These are phyloP conservation scores for Macrophomina phaseolina DNA, from an alignment of 2,329 filamentous ascomycete genomes.

Conservation along the genomic window DNA sequence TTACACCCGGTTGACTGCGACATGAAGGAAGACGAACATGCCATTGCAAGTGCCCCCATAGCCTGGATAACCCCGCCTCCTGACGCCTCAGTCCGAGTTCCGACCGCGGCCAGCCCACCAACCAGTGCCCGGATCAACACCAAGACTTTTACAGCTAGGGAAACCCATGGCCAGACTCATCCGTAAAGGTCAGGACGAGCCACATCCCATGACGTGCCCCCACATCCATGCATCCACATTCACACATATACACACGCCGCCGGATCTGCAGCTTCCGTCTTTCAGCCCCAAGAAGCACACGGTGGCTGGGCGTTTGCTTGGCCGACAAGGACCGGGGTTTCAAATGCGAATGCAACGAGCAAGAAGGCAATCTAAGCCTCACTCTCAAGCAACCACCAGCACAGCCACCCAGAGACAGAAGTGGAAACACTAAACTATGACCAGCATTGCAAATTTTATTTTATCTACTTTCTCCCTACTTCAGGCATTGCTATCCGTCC, in stretches of 20 bases:
- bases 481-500: not conserved
- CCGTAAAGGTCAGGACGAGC: not conserved
- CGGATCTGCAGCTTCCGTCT: not conserved
- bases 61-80: no score
- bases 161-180: no score
- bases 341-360: not conserved
- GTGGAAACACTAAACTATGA: not conserved
- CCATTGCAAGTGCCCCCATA: no score
- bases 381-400: not conserved
- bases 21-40: no score
- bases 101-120: no score
- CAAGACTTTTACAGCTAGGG: no score
- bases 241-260: not conserved
- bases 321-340: not conserved
- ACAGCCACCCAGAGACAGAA: not conserved
- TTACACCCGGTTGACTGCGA: no score
- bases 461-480: not conserved
- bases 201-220: not conserved
- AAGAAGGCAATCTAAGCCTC: not conserved
- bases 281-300: not conserved
- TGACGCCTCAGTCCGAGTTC: no score
- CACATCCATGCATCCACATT: not conserved
- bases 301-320: slow-evolving; percentile 3
- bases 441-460: slow-evolving; percentile 2
- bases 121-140: no score